Conservation (phyloP, 306 rosid genomes). For the Comarum palustre region DNA sequence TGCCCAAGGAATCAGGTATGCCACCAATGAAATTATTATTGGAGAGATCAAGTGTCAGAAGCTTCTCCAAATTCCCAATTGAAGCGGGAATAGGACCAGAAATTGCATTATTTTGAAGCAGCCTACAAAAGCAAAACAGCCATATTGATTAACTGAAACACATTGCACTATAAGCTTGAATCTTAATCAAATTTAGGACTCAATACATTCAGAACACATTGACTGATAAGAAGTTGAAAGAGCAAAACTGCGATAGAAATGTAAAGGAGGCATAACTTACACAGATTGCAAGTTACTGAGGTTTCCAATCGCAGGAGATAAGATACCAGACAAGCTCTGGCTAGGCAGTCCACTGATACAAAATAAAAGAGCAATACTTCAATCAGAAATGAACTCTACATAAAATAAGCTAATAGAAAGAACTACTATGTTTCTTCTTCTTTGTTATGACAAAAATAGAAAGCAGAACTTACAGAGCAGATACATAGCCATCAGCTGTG, state of each 20-base stretch:
- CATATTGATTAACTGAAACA: not conserved
- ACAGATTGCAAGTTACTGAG: slow-evolving; percentile 78
- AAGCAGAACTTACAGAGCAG: slow-evolving; percentile 67
- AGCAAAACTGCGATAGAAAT: not conserved
- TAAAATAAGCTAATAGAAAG: slow-evolving; percentile 2
- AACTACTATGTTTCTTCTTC: slow-evolving; percentile 9
- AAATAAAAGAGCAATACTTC: slow-evolving; percentile 6
- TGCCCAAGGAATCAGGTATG: slow-evolving; percentile 84
- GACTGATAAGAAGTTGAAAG: slow-evolving; percentile 6
- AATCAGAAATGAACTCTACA: slow-evolving; percentile 23
- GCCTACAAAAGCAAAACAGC: slow-evolving; percentile 41
- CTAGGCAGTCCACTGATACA: slow-evolving; percentile 83
- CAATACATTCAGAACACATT: not conserved
- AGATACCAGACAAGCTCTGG: slow-evolving; percentile 85
- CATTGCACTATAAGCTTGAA: not conserved
- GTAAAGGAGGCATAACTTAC: slow-evolving; percentile 49
- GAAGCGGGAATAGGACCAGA: slow-evolving; percentile 76
- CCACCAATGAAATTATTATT: slow-evolving; percentile 63
- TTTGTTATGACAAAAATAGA: not conserved
- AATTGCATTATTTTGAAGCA: slow-evolving; percentile 91
- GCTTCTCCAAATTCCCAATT: slow-evolving; percentile 76
- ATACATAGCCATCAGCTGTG: slow-evolving; percentile 75
- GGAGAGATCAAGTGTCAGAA: slow-evolving; percentile 93
- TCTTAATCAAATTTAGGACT: slow-evolving; percentile 5
- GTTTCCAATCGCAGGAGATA: slow-evolving; percentile 83